These are phyloP conservation scores for Albophoma yamanashiensis DNA, from an alignment of 2,329 filamentous ascomycete species.

Conservation along the genomic window DNA sequence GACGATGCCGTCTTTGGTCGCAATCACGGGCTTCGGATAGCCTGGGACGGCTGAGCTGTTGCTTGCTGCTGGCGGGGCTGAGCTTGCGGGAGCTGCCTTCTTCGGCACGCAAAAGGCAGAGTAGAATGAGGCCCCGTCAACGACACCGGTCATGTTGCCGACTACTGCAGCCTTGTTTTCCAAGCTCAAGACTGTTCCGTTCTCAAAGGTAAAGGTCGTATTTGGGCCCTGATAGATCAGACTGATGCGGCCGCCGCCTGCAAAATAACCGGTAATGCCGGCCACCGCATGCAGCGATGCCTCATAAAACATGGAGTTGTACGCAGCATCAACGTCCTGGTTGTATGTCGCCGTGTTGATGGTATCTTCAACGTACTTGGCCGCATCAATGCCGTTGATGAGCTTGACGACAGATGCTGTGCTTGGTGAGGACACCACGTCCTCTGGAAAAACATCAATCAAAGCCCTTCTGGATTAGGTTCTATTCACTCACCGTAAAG, in stretches of 20 bases:
- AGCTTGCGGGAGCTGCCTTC: neutral
- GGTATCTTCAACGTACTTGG: slow-evolving; percentile 11
- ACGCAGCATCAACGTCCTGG: slow-evolving; percentile 18
- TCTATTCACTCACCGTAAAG: slow-evolving; percentile 6
- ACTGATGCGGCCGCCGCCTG: slow-evolving; percentile 16
- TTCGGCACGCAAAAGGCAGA: slow-evolving; percentile 19
- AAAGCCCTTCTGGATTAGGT: neutral
- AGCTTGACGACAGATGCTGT: slow-evolving; percentile 11
- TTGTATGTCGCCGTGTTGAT: slow-evolving; percentile 8
- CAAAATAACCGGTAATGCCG: slow-evolving; percentile 16
- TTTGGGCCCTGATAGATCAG: slow-evolving; percentile 18
- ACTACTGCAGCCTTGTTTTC: slow-evolving; percentile 20
- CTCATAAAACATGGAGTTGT: slow-evolving; percentile 27
- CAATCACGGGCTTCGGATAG: slow-evolving; percentile 20
- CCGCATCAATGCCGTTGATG: slow-evolving; percentile 15
- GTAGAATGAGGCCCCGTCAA: slow-evolving; percentile 21
- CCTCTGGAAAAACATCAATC: slow-evolving; percentile 1
- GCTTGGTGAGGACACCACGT: slow-evolving; percentile 9
- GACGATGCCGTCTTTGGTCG: slow-evolving; percentile 9
- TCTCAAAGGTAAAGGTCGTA: slow-evolving; percentile 24
- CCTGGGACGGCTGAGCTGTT: slow-evolving; percentile 1
- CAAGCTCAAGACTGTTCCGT: slow-evolving; percentile 19
- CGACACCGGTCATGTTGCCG: slow-evolving; percentile 16
- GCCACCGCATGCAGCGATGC: slow-evolving; percentile 9
- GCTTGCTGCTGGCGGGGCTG: neutral